Conservation (phyloP, 1,139 yeast genomes). For the Entelexis paramagnoliae region DNA sequence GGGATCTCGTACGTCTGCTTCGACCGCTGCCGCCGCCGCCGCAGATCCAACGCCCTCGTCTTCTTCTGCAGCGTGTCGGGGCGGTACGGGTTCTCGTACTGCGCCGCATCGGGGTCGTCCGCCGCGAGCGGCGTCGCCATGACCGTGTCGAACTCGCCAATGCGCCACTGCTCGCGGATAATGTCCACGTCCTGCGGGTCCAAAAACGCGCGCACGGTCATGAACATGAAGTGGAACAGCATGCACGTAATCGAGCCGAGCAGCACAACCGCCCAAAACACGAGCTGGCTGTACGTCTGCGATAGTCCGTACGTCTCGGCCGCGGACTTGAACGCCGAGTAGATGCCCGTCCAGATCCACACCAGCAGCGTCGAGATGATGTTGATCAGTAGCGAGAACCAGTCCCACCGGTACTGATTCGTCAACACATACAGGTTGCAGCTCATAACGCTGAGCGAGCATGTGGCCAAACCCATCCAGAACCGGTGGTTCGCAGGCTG, state of each 20-base stretch:
- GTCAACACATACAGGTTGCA: constrained; percentile 70
- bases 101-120: constrained; percentile 26
- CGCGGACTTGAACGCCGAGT: constrained; percentile 55
- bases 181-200: constrained; percentile 77
- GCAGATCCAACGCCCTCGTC: constrained; percentile 6
- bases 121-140: constrained; percentile 26
- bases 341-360: constrained; percentile 83
- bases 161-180: constrained; percentile 51
- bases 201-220: constrained; percentile 50
- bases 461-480: constrained; percentile 72
- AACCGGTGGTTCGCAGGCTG: constrained; percentile 68
- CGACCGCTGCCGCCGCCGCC: constrained; percentile 13
- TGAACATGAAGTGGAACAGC: constrained; percentile 64
- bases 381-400: constrained; percentile 59
- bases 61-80: constrained; percentile 17
- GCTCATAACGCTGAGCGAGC: constrained; percentile 65
- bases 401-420: constrained; percentile 92
- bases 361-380: constrained; percentile 55
- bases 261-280: constrained; percentile 75
- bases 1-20: constrained; percentile 22
- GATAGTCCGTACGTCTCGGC: constrained; percentile 65
- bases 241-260: constrained; percentile 64
- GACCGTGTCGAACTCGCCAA: constrained; percentile 26
- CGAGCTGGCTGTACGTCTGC: constrained; percentile 57
- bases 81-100: constrained; percentile 25